Evolutionary conservation across 345 rosid genomes (phyloP), one percentile per base, ranked within the genome.

Genomic region (Salix koriyanagi): DNA sequence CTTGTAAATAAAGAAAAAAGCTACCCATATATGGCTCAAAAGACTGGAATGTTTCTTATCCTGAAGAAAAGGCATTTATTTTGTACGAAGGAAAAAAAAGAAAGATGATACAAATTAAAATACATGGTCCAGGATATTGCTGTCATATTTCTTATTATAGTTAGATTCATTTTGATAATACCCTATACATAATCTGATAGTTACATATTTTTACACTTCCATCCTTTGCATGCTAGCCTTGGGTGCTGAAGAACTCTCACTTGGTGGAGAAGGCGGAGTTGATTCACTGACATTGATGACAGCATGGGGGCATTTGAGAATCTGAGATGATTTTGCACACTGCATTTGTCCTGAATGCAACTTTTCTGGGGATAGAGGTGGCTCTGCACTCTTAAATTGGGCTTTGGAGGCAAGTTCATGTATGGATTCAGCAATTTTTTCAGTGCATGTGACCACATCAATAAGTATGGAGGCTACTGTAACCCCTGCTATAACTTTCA

Each of bases 371-470:
- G 77, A 71, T 30, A 66, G 52, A 23, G 77, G 58, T 4, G 83
- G 34, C 14, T 86, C 84, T 48, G 13, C 23, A 28, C 52, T 77
- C 77, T 83, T 76, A 76, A 93, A 90, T 18, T 77, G 65, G 5
- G 94, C 93, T 32, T 72, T 75, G 0, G 87, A 80, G 28, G 93
- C 87, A 39, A 93, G 89, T 76, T 91, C 89, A 50, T 82, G 70
- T n/a, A 86, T 80, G 0, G 89, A 80, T 72, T 91, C 89, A n/a
- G 86, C 86, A 30, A 91, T 85, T 56, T 79, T 83, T 64, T 91
- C 88, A 2, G 84, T 85, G 79, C 84, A 83, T 5, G 81, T 75
- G 32, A 86, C 89, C 42, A 89, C 81, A 25, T 91, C 92, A 25
- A 80, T 84, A 3, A 94, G 84, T 1, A 91, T 73, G 0, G 94